Conservation (phyloP, 2,329 filamentous ascomycete species). For the Emydomyces testavorans region DNA sequence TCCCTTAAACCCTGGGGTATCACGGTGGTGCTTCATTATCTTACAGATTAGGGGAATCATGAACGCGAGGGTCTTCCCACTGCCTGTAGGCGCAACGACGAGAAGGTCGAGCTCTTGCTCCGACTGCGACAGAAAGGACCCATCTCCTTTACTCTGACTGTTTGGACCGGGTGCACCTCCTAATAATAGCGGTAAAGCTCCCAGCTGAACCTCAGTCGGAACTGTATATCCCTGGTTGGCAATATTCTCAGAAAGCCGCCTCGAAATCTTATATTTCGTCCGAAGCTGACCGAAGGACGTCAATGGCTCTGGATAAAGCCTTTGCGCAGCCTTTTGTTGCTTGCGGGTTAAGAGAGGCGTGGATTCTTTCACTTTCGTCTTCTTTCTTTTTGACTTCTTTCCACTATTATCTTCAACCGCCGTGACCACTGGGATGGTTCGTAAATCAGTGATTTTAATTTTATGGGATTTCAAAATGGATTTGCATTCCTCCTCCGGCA, state of each 20-base stretch:
- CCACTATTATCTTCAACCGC: slow-evolving; percentile 30
- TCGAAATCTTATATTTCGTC: slow-evolving; percentile 59
- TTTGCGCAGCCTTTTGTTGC: slow-evolving; percentile 41
- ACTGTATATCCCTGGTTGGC: slow-evolving; percentile 70
- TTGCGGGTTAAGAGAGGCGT: slow-evolving; percentile 34
- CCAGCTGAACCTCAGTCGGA: slow-evolving; percentile 91
- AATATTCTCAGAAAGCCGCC: slow-evolving; percentile 65
- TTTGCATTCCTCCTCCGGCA: slow-evolving; percentile 61
- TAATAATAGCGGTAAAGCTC: slow-evolving; percentile 67
- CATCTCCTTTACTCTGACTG: slow-evolving; percentile 14
- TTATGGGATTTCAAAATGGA: slow-evolving; percentile 67
- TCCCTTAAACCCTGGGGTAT: slow-evolving; percentile 45
- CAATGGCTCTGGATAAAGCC: slow-evolving; percentile 69
- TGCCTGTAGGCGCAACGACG: slow-evolving; percentile 85
- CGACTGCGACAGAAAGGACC: slow-evolving; percentile 13
- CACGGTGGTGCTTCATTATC: slow-evolving; percentile 46
- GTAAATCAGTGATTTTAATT: slow-evolving; percentile 71
- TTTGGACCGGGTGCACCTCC: slow-evolving; percentile 25
- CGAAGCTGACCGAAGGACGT: slow-evolving; percentile 63
- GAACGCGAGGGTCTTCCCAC: slow-evolving; percentile 91
- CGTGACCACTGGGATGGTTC: slow-evolving; percentile 19
- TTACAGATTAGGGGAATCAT: slow-evolving; percentile 74
- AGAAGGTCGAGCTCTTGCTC: slow-evolving; percentile 56
- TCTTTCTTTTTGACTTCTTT: slow-evolving; percentile 47
- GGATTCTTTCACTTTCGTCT: slow-evolving; percentile 37